Evolutionary conservation across 345 rosid species (phyloP).

Genomic region (Linum usitatissimum): DNA sequence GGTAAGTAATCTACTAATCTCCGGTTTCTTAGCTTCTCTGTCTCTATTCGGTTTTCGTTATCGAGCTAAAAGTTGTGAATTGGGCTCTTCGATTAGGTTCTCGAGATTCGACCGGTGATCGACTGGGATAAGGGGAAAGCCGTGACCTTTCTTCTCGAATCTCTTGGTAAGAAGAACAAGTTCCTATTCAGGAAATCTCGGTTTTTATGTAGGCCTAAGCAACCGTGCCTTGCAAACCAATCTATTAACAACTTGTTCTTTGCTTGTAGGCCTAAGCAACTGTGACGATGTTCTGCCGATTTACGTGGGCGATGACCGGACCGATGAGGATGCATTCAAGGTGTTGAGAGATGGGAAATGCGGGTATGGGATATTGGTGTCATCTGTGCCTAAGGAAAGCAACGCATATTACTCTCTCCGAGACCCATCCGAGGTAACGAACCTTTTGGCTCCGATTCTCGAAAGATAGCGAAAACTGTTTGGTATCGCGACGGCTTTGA

Average conservation of each 20-base stretch:
- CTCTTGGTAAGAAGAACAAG: constrained; percentile 19
- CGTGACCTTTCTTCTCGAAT: constrained; percentile 33
- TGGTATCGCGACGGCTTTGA: too few relatives aligned
- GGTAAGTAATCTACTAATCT: constrained; percentile 20
- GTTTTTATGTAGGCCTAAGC: too few relatives aligned
- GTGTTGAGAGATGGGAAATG: constrained; percentile 25
- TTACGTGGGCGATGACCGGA: constrained; percentile 51
- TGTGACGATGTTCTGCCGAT: constrained; percentile 36
- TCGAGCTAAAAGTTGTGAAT: neutral
- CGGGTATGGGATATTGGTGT: constrained; percentile 46
- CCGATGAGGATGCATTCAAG: constrained; percentile 63
- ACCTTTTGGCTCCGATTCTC: constrained; percentile 12
- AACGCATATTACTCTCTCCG: constrained; percentile 37
- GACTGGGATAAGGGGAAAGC: constrained; percentile 58
- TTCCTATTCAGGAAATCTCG: too few relatives aligned
- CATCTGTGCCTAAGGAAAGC: constrained; percentile 34
- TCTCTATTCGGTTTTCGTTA: neutral
- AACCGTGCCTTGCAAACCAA: too few relatives aligned
- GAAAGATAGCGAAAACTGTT: too few relatives aligned
- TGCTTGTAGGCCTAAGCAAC: constrained; percentile 8
- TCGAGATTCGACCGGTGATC: constrained; percentile 49
- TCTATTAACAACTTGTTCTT: neutral
- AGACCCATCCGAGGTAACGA: constrained; percentile 31
- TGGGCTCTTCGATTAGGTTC: constrained; percentile 23
- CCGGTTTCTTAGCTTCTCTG: neutral